Conservation (phyloP, 2,329 filamentous ascomycete species). For the Berkeleyomyces basicola region DNA sequence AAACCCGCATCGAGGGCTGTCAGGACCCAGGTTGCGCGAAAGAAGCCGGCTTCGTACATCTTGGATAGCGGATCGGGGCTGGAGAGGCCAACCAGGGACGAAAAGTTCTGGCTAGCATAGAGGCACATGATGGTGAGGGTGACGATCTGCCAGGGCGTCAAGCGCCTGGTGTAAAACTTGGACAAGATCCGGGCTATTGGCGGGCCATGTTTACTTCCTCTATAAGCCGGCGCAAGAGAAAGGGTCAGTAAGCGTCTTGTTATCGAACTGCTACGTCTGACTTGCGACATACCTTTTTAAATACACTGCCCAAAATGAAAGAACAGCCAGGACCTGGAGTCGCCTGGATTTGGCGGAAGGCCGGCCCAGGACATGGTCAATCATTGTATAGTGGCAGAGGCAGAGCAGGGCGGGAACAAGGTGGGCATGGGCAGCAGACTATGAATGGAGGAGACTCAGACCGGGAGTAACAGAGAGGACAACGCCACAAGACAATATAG, state of each 20-base stretch:
- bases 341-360: constrained; percentile 84
- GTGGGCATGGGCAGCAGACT: background rate
- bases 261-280: background rate
- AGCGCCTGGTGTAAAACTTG: constrained; percentile 45
- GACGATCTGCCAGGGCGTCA: constrained; percentile 82
- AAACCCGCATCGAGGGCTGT: constrained; percentile 92
- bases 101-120: constrained; percentile 84
- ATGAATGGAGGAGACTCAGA: too few species aligned
- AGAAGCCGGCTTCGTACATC: constrained; percentile 83
- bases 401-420: background rate
- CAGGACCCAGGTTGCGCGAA: constrained; percentile 89
- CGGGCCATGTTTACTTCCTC: constrained; percentile 80
- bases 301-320: constrained; percentile 83
- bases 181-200: constrained; percentile 57
- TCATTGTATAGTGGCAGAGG: constrained; percentile 27
- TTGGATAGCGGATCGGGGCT: constrained; percentile 87
- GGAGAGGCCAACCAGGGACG: constrained; percentile 77
- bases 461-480: too few species aligned
- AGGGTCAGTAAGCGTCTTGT: background rate
- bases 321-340: constrained; percentile 78
- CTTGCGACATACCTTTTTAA: constrained; percentile 44
- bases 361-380: constrained; percentile 82
- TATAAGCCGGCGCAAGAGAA: constrained; percentile 21
- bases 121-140: constrained; percentile 79
- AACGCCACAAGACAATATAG: too few species aligned